These are phyloP conservation scores for Colletotrichum sp. DNA, from an alignment of 2,329 filamentous ascomycete species.

Conservation along the genomic window DNA sequence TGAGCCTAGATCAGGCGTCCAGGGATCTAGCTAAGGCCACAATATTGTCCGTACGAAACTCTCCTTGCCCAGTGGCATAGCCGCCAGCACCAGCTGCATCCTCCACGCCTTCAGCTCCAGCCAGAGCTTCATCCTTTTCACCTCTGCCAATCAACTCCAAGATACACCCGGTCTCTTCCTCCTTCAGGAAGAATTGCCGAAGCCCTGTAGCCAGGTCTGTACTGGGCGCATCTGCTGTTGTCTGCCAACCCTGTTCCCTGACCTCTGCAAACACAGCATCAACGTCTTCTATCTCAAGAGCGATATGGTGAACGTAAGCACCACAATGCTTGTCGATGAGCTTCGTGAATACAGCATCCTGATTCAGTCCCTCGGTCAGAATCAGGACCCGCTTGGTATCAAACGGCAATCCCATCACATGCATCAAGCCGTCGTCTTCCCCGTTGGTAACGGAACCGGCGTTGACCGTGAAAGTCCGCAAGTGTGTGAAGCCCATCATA, in stretches of 20 bases:
- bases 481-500: background rate
- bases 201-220: background rate
- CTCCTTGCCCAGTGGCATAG: background rate
- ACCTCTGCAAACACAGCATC: background rate
- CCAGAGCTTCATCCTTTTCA: background rate
- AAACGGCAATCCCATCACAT: background rate
- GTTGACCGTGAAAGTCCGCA: background rate
- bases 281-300: background rate
- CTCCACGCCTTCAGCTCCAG: background rate
- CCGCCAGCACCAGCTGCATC: background rate
- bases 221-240: background rate
- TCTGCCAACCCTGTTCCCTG: background rate
- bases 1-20: background rate
- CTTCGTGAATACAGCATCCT: background rate
- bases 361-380: background rate
- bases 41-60: background rate
- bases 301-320: background rate
- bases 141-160: background rate
- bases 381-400: background rate
- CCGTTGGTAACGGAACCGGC: background rate
- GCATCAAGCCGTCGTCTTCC: background rate
- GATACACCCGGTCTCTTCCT: background rate
- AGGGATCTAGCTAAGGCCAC: background rate
- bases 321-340: background rate
- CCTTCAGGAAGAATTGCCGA: background rate